Base-by-base conservation (phyloP, 2,329 filamentous ascomycete genomes). In the Talaromyces atroroseus region DNA sequence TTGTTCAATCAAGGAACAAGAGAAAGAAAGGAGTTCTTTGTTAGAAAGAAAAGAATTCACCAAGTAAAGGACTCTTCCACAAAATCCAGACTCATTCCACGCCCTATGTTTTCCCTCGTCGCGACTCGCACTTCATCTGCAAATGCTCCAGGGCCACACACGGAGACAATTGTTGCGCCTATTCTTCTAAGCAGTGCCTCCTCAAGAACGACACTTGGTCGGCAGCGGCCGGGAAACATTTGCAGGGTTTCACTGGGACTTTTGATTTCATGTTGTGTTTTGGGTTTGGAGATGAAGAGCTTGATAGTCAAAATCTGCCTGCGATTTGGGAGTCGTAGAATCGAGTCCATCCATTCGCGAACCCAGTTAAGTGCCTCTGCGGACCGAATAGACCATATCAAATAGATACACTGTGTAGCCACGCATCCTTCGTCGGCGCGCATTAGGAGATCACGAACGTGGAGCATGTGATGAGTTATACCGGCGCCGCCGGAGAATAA, bases 41-140 rank as follows among this genome's bases (percentile, higher is more conserved):
- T 21, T 29, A 18, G n/a, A 18, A 18, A 14, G n/a, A 6, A 44
- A 18, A 44, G 40, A 44, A 18, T 26, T 49, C 67, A 86, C 74
- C 84, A 86, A 1, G 82, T 85, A 69, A 86, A 87, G 40, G 81
- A 81, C 72, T 87, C 84, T 66, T 87, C 84, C 20, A 82, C 76
- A 68, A 86, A 85, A 70, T 86, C 83, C 8, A 86, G 69, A 50
- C 74, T 74, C 38, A 78, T 80, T 6, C 80, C 79, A 23, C 75
- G 72, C 26, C 82, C 76, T 49, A 78, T 72, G 59, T 78, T 74
- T 26, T 70, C 71, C 46, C 84, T 69, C 16, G 80, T 77, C 2
- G 82, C 82, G 18, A 73, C 74, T 26, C 84, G 65, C 1, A 86
- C 83, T 52, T 80, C 79, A 71, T 87, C 84, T 0, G 82, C 79